A percentile compares a stretch with the other conserved stretches of the same genome.
phyloP scores from a whole-genome alignment of 1,284 basidiomycete genomes.

The Microstroma glucosiphilum region DNA sequence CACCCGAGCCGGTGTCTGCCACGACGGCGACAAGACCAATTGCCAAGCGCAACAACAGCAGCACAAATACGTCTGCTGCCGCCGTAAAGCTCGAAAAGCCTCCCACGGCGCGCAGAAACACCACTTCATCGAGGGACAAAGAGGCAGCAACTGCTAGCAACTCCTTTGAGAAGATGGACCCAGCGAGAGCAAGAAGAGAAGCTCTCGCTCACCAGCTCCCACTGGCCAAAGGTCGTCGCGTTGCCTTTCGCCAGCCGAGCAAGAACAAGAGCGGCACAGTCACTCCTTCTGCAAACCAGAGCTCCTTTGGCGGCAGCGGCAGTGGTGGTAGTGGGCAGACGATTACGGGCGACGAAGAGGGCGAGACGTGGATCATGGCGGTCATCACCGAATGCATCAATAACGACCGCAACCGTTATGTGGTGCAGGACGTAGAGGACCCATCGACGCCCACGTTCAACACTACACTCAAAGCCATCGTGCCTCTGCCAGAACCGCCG shows the following conservation, averaged over 20 bases:
- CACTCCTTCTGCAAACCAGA: background rate
- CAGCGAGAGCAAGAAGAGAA: conserved; percentile 23
- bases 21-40: too few relatives aligned
- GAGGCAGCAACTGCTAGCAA: background rate
- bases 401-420: conserved; percentile 30
- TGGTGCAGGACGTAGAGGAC: conserved; percentile 33
- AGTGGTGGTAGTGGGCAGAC: background rate
- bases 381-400: conserved; percentile 32
- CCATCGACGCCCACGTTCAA: conserved; percentile 21
- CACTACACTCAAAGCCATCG: conserved; percentile 40
- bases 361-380: conserved; percentile 41
- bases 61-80: conserved; percentile 2
- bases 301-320: conserved; percentile 3
- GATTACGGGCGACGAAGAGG: conserved; percentile 19
- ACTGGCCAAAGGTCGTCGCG: conserved; percentile 26
- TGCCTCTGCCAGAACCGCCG: conserved; percentile 39
- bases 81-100: background rate
- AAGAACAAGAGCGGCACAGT: conserved; percentile 13
- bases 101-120: background rate
- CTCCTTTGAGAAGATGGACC: conserved; percentile 13
- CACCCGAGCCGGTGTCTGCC: too few relatives aligned
- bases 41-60: too few relatives aligned
- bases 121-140: background rate
- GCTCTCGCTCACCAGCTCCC: conserved; percentile 24
- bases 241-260: conserved; percentile 33